Evolutionary conservation across 768 basidiomycete genomes (phyloP), one percentile per base, ranked within the genome.

Genomic region (Phlebiopsis gigantea): DNA sequence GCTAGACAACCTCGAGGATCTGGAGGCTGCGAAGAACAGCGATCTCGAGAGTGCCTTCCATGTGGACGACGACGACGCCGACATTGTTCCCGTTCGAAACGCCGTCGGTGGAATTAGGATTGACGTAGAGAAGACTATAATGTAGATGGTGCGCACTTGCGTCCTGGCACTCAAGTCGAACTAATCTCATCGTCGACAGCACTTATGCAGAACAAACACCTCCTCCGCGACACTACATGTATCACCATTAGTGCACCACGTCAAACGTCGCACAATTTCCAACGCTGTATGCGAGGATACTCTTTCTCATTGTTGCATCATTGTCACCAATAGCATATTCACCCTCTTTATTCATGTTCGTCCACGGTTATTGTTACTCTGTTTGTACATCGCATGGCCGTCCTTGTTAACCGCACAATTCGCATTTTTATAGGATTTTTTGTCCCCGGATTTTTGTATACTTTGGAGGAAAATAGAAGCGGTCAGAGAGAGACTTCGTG

Each of bases 121-220:
- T 21, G 67, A 70, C 25, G 66, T 70, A 21, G 67, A 70, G 62
- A 68, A 66, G 62, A 68, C 67, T 26, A 66, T 67, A 34, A 68
- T 67, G 68, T 67, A 55, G 62, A 30, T 29, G 54, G 53, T 54
- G 25, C 22, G 53, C 47, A 48, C 47, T 5, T 29, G 15, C 8
- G 28, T 10, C 10, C 15, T n/a, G 28, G 25, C 47, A 29, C 47
- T 25, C 47, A 48, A 48, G 29, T 48, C n/a, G 19, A 29, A 28
- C 47, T 48, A 29, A 48, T 10, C 26, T 21, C 15, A n/a, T 14
- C 6, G n/a, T 48, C 17, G 34, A 39, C 34, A 51, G 50, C 10
- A 51, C 34, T 25, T 21, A 17, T 12, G 31, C 26, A 17, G 47
- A 48, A 48, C 47, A 5, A 5, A 39, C 50, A 12, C 34, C 34